A percentile compares a stretch with the other conserved stretches of the same genome.
Conservation (phyloP, 1,284 basidiomycete species). For the Mycena sp. region DNA sequence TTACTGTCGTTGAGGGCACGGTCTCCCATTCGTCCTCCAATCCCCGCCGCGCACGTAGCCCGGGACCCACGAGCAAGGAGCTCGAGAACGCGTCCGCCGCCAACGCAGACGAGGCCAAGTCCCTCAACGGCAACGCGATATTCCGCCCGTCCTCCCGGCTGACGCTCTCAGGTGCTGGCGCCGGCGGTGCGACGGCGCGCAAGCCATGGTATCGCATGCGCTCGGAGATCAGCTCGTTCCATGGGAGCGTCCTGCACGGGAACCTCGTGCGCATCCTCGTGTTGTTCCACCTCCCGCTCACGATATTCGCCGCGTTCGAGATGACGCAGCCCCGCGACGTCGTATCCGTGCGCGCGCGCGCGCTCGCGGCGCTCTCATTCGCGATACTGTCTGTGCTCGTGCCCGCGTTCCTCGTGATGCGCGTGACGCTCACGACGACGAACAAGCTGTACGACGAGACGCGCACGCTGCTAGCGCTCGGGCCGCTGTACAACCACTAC, state of each 20-base stretch:
- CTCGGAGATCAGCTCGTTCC: slow-evolving; percentile 76
- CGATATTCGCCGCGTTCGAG: slow-evolving; percentile 90
- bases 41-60: slow-evolving; percentile 56
- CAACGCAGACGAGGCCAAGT: slow-evolving; percentile 62
- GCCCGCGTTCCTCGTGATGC: slow-evolving; percentile 79
- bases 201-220: slow-evolving; percentile 68
- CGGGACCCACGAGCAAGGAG: slow-evolving; percentile 42
- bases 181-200: slow-evolving; percentile 26
- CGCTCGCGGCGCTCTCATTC: slow-evolving; percentile 81
- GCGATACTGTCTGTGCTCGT: slow-evolving; percentile 81
- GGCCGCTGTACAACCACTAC: slow-evolving; percentile 97
- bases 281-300: slow-evolving; percentile 94
- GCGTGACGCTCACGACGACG: slow-evolving; percentile 82
- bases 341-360: slow-evolving; percentile 66
- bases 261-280: slow-evolving; percentile 92
- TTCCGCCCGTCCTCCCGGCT: slow-evolving; percentile 50
- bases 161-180: slow-evolving; percentile 39
- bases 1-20: slow-evolving; percentile 48
- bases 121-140: slow-evolving; percentile 36
- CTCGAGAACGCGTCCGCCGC: slow-evolving; percentile 17
- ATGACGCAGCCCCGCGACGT: slow-evolving; percentile 68
- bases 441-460: slow-evolving; percentile 96
- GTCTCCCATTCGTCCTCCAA: slow-evolving; percentile 37
- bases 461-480: slow-evolving; percentile 88
- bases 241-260: slow-evolving; percentile 82